Percentiles rank a stretch among this genome's conserved stretches.
Conservation (phyloP, 306 rosid genomes). For the Quillaja saponaria region DNA sequence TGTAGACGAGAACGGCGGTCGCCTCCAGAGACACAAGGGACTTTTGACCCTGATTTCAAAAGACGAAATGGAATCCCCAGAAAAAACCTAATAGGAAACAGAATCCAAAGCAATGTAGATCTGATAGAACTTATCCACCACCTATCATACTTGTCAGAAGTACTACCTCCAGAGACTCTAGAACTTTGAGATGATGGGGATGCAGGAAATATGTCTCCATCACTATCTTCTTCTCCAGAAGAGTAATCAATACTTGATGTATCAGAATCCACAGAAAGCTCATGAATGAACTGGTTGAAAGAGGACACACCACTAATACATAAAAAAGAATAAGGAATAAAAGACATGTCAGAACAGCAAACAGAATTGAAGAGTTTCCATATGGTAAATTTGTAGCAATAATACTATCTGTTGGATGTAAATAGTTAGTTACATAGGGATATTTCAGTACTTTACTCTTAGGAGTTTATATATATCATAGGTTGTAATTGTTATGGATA, state of each 20-base stretch:
- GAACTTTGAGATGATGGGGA: conserved; percentile 71
- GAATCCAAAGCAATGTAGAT: conserved; percentile 53
- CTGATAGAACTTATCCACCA: conserved; percentile 50
- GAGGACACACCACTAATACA: conserved; percentile 81
- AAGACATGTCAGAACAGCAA: conserved; percentile 21
- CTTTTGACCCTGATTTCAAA: conserved; percentile 31
- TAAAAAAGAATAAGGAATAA: conserved; percentile 31
- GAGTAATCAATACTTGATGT: conserved; percentile 61
- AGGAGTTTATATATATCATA: too few species aligned
- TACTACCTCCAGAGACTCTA: conserved; percentile 51
- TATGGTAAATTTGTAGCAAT: conserved; percentile 3
- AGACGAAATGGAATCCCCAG: conserved; percentile 53
- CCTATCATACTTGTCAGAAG: conserved; percentile 39
- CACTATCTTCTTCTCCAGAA: conserved; percentile 68
- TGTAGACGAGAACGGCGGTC: conserved; percentile 32
- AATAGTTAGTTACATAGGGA: too few species aligned
- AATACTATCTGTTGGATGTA: too few species aligned
- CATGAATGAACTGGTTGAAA: conserved; percentile 82
- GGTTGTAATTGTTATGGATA: too few species aligned
- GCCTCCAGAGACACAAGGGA: conserved; percentile 34
- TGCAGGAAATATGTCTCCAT: conserved; percentile 44
- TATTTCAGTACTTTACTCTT: too few species aligned
- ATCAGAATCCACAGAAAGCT: conserved; percentile 86
- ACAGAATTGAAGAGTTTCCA: not conserved
- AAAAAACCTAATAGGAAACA: conserved; percentile 56